Conservation (phyloP, 108 stramenopile species). For the Nitzschia sp. region DNA sequence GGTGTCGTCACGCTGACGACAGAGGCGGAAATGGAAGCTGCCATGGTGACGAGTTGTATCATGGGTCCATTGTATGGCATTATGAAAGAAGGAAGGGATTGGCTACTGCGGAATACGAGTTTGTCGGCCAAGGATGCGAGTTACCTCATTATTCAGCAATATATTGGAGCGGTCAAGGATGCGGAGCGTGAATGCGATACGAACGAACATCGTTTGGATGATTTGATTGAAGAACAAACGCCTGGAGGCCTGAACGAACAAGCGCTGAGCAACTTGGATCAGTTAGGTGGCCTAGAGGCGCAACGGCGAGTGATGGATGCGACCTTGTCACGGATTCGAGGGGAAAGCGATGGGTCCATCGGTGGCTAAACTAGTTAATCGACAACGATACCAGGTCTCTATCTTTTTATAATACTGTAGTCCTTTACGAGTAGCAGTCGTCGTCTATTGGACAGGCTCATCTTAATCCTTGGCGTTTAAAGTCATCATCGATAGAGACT, state of each 20-base stretch:
- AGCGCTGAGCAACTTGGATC: conserved; percentile 59
- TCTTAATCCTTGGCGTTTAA: conserved; percentile 9
- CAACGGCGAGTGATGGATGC: conserved; percentile 70
- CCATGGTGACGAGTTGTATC: conserved; percentile 70
- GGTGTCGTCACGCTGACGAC: conserved; percentile 57
- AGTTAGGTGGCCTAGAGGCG: conserved; percentile 53
- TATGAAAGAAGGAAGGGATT: conserved; percentile 62
- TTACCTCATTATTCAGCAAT: conserved; percentile 58
- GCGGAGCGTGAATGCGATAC: conserved; percentile 43
- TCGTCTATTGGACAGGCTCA: neutral
- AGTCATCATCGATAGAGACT: conserved; percentile 61
- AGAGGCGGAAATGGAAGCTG: conserved; percentile 56
- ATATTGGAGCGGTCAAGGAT: conserved; percentile 66
- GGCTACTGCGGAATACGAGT: conserved; percentile 47
- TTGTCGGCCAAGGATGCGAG: conserved; percentile 39
- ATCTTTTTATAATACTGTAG: too few relatives aligned
- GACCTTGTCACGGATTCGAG: conserved; percentile 57
- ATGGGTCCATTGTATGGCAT: conserved; percentile 82
- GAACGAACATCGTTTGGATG: conserved; percentile 61
- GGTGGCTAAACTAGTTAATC: neutral
- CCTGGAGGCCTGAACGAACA: conserved; percentile 87
- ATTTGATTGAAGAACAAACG: conserved; percentile 83
- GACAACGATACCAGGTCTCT: too few relatives aligned
- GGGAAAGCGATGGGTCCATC: conserved; percentile 59
- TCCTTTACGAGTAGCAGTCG: too few relatives aligned